Evolutionary conservation across 371 early-diverging fungal species (phyloP).

Genomic region (Parasitella parasitica): DNA sequence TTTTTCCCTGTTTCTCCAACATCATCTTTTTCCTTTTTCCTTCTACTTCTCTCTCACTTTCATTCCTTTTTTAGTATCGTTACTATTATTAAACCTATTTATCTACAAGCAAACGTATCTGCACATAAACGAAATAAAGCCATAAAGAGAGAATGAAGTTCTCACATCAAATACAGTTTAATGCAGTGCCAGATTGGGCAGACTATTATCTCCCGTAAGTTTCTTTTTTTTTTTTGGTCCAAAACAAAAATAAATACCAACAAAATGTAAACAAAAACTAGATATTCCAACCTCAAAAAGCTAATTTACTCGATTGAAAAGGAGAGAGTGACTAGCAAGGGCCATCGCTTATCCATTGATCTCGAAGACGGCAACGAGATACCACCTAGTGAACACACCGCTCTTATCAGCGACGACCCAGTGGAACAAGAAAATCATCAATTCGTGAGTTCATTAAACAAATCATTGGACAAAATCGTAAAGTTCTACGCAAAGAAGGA

Average conservation of each 20-base stretch:
- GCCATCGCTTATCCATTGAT: conserved; percentile 24
- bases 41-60: background rate
- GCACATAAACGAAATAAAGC: background rate
- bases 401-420: conserved; percentile 33
- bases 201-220: conserved; percentile 75
- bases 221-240: background rate
- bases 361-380: conserved; percentile 20
- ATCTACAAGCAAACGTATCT: too few relatives aligned
- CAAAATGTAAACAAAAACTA: conserved; percentile 18
- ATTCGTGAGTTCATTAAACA: conserved; percentile 73
- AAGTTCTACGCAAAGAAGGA: conserved; percentile 85
- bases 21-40: background rate
- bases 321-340: conserved; percentile 59
- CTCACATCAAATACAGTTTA: conserved; percentile 86
- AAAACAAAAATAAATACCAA: background rate
- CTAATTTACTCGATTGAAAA: conserved; percentile 87
- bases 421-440: conserved; percentile 51
- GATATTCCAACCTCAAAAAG: conserved; percentile 90
- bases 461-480: conserved; percentile 77
- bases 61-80: background rate
- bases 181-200: conserved; percentile 89
- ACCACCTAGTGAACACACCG: conserved; percentile 42
- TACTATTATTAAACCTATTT: conserved; percentile 2
- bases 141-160: conserved; percentile 23
- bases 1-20: background rate